Evolutionary conservation across 1,139 yeast species (phyloP), one percentile per base, ranked within the genome.

Genomic region (Protomyces inouyei): DNA sequence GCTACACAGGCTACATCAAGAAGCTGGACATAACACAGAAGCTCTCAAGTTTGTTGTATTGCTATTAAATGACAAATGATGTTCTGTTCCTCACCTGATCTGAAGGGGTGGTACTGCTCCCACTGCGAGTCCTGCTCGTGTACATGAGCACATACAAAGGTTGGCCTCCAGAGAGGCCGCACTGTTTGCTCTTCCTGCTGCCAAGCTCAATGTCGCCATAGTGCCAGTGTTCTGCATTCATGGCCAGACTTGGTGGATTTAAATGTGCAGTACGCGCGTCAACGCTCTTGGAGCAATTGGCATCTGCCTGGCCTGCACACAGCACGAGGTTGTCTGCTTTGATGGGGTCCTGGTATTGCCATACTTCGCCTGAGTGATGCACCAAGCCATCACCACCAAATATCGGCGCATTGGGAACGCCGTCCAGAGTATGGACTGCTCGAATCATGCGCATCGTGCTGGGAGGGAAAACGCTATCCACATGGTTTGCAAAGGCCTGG

Each of bases 361-460:
- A 59, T 3, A 59, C 54, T 40, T 59, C 63, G n/a, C 57, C 57
- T 3, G 55, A 12, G 45, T 59, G 63, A 35, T 59, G 63, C 57
- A 52, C 57, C 10, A 36, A 59, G n/a, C 57, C 57, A 1, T 32
- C 38, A 35, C 43, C 55, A 18, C 48, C 23, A 9, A 16, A 43
- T 18, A 43, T 18, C 4, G 48, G 48, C 12, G 53, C 57, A 23
- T 48, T 28, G 25, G 57, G 53, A 12, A 59, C 28, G 21, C 63
- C 57, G 43, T 59, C 63, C n/a, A 40, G 45, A 6, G 57, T 16
- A 18, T 59, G 63, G 14, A 52, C 63, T 25, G 63, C 63, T 9
- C 63, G 28, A 25, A 59, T 28, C 63, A 59, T 52, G 40, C 16
- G 21, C 46, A 38, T 52, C 23, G 43, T 12, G 35, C 45, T 8